Evolutionary conservation across 805 yeast species (phyloP).

Genomic region (Lipomyces sp.): DNA sequence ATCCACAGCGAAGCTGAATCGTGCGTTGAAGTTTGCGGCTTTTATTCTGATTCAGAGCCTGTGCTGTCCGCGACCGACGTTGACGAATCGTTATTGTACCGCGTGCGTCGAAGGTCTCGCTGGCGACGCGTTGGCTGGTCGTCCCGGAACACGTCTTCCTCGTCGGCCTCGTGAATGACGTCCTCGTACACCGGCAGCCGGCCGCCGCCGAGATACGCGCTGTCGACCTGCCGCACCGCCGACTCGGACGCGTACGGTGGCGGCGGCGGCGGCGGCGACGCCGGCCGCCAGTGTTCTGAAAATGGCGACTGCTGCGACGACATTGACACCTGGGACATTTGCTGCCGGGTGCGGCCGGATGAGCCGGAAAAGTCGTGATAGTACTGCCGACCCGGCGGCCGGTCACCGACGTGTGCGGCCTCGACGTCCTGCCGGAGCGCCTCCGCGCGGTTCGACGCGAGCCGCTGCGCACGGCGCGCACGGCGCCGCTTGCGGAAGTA

Average conservation of each 20-base stretch:
- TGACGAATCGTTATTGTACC: too few species aligned
- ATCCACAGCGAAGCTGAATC: too few species aligned
- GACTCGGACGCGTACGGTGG: constrained; percentile 17
- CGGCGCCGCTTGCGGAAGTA: constrained; percentile 17
- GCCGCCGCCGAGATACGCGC: constrained; percentile 25
- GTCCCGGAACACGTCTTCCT: background rate
- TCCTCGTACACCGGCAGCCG: constrained; percentile 15
- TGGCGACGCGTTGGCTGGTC: too few species aligned
- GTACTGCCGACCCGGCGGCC: background rate
- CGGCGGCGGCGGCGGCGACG: constrained; percentile 12
- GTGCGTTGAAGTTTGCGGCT: too few species aligned
- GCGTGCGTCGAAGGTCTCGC: too few species aligned
- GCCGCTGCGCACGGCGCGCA: background rate
- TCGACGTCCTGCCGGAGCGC: constrained; percentile 25
- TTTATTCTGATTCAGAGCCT: too few species aligned
- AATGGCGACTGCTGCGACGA: too few species aligned
- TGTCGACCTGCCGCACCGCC: constrained; percentile 8
- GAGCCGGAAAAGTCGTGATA: too few species aligned
- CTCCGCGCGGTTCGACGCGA: constrained; percentile 4
- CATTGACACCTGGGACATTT: constrained; percentile 2
- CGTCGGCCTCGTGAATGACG: constrained; percentile 12
- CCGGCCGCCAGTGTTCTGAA: background rate
- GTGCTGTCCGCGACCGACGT: too few species aligned
- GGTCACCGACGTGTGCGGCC: background rate
- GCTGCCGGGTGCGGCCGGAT: background rate